Percentiles rank a stretch among this genome's conserved stretches.
Conservation (phyloP, 306 rosid genomes). For the Coriaria nepalensis region DNA sequence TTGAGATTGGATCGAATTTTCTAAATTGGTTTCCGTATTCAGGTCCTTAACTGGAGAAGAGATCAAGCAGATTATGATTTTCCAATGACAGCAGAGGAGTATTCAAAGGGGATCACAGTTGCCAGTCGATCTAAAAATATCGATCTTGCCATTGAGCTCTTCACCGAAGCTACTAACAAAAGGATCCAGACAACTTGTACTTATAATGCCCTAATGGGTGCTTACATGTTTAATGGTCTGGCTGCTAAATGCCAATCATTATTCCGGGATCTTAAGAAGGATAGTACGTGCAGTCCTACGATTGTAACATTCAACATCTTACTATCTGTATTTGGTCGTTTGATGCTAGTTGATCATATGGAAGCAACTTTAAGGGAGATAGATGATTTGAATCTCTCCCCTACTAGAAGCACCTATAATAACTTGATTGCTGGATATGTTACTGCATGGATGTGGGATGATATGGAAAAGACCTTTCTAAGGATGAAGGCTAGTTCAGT, state of each 20-base stretch:
- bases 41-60: slow-evolving; percentile 73
- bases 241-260: slow-evolving; percentile 39
- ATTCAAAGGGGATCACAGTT: slow-evolving; percentile 42
- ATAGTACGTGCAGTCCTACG: slow-evolving; percentile 29
- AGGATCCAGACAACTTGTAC: slow-evolving; percentile 34
- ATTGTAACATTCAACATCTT: slow-evolving; percentile 38
- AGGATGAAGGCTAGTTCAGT: slow-evolving; percentile 31
- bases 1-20: no score
- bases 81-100: slow-evolving; percentile 36
- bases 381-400: slow-evolving; percentile 19
- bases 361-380: slow-evolving; percentile 47
- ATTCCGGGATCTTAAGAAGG: slow-evolving; percentile 48
- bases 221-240: slow-evolving; percentile 50
- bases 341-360: slow-evolving; percentile 63
- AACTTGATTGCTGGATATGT: slow-evolving; percentile 52
- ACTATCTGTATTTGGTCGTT: slow-evolving; percentile 41
- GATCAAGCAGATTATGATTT: slow-evolving; percentile 8
- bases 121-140: slow-evolving; percentile 49
- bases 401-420: slow-evolving; percentile 48
- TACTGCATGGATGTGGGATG: slow-evolving; percentile 75
- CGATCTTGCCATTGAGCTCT: slow-evolving; percentile 42
- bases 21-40: not conserved
- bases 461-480: slow-evolving; percentile 49
- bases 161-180: slow-evolving; percentile 42
- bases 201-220: slow-evolving; percentile 68